These are phyloP conservation scores for Euphorbia peplus DNA, from an alignment of 345 rosid species.

Conservation along the genomic window DNA sequence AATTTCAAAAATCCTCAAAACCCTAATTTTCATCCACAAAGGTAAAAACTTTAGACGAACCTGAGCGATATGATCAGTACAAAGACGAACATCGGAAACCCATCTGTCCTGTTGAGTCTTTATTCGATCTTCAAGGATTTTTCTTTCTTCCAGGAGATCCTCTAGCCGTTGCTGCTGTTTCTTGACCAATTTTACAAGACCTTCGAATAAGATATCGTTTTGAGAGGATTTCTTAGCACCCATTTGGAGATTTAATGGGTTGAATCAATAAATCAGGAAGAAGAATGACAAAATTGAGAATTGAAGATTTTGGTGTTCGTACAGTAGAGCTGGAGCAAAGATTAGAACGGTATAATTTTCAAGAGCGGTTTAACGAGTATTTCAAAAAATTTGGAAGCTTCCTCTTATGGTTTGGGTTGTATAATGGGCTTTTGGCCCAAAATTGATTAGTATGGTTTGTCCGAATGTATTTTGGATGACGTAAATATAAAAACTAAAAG, in stretches of 20 bases:
- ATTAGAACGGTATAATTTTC: constrained; percentile 23
- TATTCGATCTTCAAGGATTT: constrained; percentile 50
- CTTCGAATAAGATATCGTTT: constrained; percentile 41
- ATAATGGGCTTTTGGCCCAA: not conserved
- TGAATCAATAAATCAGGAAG: not conserved
- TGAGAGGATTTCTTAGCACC: constrained; percentile 19
- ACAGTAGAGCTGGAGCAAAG: not conserved
- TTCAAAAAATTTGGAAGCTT: constrained; percentile 12
- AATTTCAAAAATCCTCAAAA: constrained; percentile 21
- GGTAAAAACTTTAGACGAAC: constrained; percentile 26
- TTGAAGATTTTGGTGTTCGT: not conserved
- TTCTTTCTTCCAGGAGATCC: constrained; percentile 54
- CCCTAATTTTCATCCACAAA: constrained; percentile 26
- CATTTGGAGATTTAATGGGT: constrained; percentile 16
- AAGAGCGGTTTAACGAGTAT: constrained; percentile 12
- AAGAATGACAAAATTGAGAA: not conserved
- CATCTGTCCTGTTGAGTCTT: constrained; percentile 42
- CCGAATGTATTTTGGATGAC: not conserved
- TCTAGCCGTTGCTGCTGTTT: constrained; percentile 65
- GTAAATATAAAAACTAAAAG: too few species aligned
- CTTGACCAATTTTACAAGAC: constrained; percentile 46
- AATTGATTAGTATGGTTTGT: not conserved
- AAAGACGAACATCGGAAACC: constrained; percentile 44
- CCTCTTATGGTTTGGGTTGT: not conserved
- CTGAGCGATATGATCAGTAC: constrained; percentile 48